Evolutionary conservation across 345 rosid species (phyloP), one percentile per base, ranked within the genome.

Genomic region (Eucalyptus regnans): DNA sequence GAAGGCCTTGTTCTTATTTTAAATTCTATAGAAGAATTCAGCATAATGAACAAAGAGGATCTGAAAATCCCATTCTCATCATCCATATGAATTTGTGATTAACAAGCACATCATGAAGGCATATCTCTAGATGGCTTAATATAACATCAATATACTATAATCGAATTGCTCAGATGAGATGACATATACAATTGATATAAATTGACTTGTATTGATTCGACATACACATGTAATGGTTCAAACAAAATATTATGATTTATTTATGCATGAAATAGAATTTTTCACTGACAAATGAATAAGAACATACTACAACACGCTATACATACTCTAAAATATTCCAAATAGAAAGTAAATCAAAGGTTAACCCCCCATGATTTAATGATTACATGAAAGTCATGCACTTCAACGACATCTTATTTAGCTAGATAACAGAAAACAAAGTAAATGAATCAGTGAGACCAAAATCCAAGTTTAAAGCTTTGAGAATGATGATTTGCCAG

Each of bases 131-230:
- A 68, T 33, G 80, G 44, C 80, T 68, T 33, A 31, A 68, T 89
- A 92, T 51, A 62, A 31, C 50, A 86, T 93, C 90, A 91, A 33
- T 87, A 88, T 90, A 88, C 62, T 31, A 37, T 66, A 37, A 50
- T 16, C 7, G 43, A 62, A 86, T 52, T 48, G 33, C 52, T 12
- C 5, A 31, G 1, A 86, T 68, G 44, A 68, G 44, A 68, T 66
- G 43, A 66, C 64, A 66, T 15, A 68, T 8, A 68, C 4, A 17
- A 1, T 14, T 64, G 76, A 64, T n/a, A 31, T n/a, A 64, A 64
- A 64, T n/a, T 64, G 41, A 33, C 43, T 68, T 68, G 22, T 23
- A 8, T 1, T 16, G 44, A 68, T 33, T 68, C 12, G 2, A 8
- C 23, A 17, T 68, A 68, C 22, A 8, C 5, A 16, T 68, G 80